Conservation (phyloP, 768 basidiomycete genomes). For the Agaricus sinodeliciosus region DNA sequence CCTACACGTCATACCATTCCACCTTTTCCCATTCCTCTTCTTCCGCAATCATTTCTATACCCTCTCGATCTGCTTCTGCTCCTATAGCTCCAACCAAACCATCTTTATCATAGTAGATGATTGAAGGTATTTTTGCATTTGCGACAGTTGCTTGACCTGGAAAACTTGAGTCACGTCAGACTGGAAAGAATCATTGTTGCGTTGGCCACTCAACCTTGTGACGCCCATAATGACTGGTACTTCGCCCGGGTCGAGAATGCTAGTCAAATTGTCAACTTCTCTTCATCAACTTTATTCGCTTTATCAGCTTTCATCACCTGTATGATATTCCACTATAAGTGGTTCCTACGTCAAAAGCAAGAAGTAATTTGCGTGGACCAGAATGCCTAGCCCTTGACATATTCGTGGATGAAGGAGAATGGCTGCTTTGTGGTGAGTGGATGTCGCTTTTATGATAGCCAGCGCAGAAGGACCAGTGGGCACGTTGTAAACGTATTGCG, state of each 20-base stretch:
- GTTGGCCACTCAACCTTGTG: slow-evolving; percentile 15
- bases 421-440: background rate
- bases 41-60: slow-evolving; percentile 10
- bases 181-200: background rate
- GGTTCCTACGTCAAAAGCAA: slow-evolving; percentile 14
- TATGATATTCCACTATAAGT: slow-evolving; percentile 14
- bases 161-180: slow-evolving; percentile 9
- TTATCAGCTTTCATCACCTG: background rate
- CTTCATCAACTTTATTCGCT: background rate
- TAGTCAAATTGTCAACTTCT: slow-evolving; percentile 3
- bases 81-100: slow-evolving; percentile 11
- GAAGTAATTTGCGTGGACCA: slow-evolving; percentile 6
- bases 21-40: slow-evolving; percentile 12
- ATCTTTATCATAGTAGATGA: slow-evolving; percentile 12
- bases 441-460: no score
- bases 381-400: slow-evolving; percentile 6
- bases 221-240: slow-evolving; percentile 21
- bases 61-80: slow-evolving; percentile 12
- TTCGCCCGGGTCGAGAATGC: slow-evolving; percentile 20
- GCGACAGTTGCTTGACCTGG: slow-evolving; percentile 13
- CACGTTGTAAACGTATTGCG: no score
- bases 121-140: slow-evolving; percentile 14
- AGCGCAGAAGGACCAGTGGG: no score
- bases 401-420: background rate
- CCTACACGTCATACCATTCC: slow-evolving; percentile 7